Evolutionary conservation across 805 yeast species (phyloP).

Genomic region (Ogataea neopini): DNA sequence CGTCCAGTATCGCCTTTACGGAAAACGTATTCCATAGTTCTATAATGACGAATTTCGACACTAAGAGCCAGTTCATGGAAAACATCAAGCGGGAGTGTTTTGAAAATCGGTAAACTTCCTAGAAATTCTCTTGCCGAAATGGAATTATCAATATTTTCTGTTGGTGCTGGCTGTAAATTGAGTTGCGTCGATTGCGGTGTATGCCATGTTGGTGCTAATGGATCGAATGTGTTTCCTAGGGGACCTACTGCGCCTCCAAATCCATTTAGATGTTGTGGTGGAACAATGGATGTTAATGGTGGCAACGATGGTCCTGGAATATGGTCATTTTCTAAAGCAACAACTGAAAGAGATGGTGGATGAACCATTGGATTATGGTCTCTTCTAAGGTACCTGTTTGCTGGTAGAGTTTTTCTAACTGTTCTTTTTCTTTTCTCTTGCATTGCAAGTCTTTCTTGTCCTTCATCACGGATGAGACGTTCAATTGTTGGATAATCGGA

Average conservation of each 20-base stretch:
- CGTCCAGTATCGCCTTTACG: conserved; percentile 59
- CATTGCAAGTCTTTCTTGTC: conserved; percentile 73
- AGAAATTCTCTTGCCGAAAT: conserved; percentile 57
- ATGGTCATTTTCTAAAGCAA: conserved; percentile 35
- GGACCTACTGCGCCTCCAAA: too few relatives aligned
- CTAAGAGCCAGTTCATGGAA: conserved; percentile 65
- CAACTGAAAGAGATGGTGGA: conserved; percentile 23
- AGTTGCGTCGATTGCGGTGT: too few relatives aligned
- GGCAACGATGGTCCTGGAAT: conserved; percentile 45
- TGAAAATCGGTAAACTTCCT: conserved; percentile 58
- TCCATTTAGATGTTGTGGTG: conserved; percentile 1
- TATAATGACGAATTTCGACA: conserved; percentile 54
- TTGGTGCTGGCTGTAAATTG: too few relatives aligned
- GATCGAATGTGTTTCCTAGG: too few relatives aligned
- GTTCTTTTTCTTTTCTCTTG: conserved; percentile 59
- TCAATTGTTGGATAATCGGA: conserved; percentile 66
- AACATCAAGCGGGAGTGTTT: conserved; percentile 54
- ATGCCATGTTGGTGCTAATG: too few relatives aligned
- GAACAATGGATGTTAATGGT: conserved; percentile 25
- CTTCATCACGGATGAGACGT: conserved; percentile 71
- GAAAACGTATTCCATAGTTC: conserved; percentile 61
- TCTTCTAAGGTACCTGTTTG: conserved; percentile 14
- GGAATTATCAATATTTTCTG: conserved; percentile 50
- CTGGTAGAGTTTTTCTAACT: conserved; percentile 35
- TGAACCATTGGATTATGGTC: conserved; percentile 6